These are phyloP conservation scores for Chimonanthus praecox DNA, from an alignment of 164 flowering plant species.

Conservation along the genomic window DNA sequence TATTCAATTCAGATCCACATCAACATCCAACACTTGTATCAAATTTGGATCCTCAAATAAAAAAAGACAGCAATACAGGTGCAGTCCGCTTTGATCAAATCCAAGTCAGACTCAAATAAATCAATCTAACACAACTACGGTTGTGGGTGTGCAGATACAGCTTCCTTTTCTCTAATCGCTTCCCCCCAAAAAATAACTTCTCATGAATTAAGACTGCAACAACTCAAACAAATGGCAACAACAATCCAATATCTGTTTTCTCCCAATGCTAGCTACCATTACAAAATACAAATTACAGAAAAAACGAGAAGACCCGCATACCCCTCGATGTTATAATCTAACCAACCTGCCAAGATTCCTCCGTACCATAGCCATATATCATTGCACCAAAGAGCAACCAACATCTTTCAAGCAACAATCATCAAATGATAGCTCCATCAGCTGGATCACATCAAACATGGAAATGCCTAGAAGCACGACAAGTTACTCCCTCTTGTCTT, in stretches of 20 bases:
- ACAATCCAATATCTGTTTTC: neutral
- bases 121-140: neutral
- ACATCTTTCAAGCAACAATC: neutral
- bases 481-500: conserved; percentile 71
- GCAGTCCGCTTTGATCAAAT: no score
- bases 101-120: no score
- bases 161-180: neutral
- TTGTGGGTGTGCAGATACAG: neutral
- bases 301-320: neutral
- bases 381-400: neutral
- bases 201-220: neutral
- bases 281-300: neutral
- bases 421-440: neutral
- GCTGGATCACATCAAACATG: neutral
- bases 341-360: no score
- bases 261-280: neutral
- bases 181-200: neutral
- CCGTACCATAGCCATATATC: neutral
- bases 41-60: no score
- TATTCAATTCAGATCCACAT: no score
- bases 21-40: no score
- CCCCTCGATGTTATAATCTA: neutral
- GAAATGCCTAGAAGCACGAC: neutral
- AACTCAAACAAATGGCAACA: neutral
- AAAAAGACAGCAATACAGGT: no score